Conservation (phyloP, 192 early-diverging fungal species). For the Thoreauomyces humboldtii region DNA sequence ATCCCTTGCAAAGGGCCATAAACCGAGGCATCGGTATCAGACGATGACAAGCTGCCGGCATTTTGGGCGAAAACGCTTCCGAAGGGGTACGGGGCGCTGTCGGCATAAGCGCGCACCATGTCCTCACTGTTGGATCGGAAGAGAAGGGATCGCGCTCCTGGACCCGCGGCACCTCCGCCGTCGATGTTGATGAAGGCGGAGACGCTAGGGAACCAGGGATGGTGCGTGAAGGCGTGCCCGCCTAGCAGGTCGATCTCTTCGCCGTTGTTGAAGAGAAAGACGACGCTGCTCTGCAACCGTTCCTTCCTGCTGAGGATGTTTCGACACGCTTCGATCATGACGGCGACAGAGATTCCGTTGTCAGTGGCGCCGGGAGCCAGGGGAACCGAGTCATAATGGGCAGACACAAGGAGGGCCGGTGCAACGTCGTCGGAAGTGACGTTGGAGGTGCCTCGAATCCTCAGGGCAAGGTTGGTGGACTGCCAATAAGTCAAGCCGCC, state of each 20-base stretch:
- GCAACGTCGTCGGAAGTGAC: too few relatives aligned
- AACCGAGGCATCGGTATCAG: constrained; percentile 43
- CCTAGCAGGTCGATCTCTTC: constrained; percentile 47
- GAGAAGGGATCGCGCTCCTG: constrained; percentile 30
- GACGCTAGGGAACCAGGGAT: constrained; percentile 37
- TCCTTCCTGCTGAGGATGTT: not conserved
- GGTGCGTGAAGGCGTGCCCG: constrained; percentile 33
- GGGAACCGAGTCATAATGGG: constrained; percentile 45
- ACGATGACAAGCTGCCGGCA: constrained; percentile 12
- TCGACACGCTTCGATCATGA: constrained; percentile 30
- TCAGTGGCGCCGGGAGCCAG: constrained; percentile 41
- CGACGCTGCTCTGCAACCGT: constrained; percentile 17
- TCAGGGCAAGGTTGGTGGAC: constrained; percentile 36
- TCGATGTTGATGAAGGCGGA: too few relatives aligned
- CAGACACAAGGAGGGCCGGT: constrained; percentile 37
- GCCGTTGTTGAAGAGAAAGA: constrained; percentile 49
- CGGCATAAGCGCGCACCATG: constrained; percentile 24
- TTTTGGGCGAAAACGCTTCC: constrained; percentile 40
- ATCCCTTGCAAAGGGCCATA: constrained; percentile 27
- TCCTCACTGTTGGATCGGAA: constrained; percentile 40
- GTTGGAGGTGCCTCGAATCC: constrained; percentile 7
- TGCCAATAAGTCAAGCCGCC: constrained; percentile 19
- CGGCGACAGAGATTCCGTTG: constrained; percentile 40
- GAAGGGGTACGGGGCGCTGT: constrained; percentile 36
- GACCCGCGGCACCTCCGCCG: too few relatives aligned